These are phyloP conservation scores for Myxozyma geophila DNA, from an alignment of 805 yeast species.

Conservation along the genomic window DNA sequence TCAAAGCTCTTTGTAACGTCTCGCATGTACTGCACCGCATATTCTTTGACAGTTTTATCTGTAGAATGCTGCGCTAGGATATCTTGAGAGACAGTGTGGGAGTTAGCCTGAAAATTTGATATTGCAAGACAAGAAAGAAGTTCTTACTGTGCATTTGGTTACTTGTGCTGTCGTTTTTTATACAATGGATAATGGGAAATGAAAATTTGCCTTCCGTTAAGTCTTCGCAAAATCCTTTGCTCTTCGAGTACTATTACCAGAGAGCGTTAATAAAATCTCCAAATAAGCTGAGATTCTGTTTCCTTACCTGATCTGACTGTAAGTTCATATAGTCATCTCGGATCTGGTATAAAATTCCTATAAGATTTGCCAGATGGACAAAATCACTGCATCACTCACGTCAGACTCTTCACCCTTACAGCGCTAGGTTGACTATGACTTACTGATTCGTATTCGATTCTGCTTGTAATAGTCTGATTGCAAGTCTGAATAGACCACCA, in stretches of 20 bases:
- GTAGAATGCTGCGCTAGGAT: slow-evolving; percentile 60
- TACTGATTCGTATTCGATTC: slow-evolving; percentile 37
- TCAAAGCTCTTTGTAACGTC: slow-evolving; percentile 49
- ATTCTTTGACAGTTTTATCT: slow-evolving; percentile 55
- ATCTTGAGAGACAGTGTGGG: slow-evolving; percentile 38
- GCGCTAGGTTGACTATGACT: neutral
- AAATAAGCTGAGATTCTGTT: neutral
- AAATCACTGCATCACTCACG: slow-evolving; percentile 41
- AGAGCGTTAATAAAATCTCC: neutral
- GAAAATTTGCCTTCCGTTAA: slow-evolving; percentile 88
- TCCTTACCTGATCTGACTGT: slow-evolving; percentile 46
- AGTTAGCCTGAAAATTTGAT: slow-evolving; percentile 2
- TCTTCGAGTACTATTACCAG: slow-evolving; percentile 50
- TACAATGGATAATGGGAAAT: slow-evolving; percentile 77
- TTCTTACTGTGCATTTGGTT: slow-evolving; percentile 49
- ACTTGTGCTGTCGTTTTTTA: slow-evolving; percentile 48
- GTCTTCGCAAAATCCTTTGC: slow-evolving; percentile 84
- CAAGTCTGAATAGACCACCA: slow-evolving; percentile 82
- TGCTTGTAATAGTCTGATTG: slow-evolving; percentile 65
- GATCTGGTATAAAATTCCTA: slow-evolving; percentile 86
- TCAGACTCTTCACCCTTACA: neutral
- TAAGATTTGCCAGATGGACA: slow-evolving; percentile 66
- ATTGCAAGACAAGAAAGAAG: neutral
- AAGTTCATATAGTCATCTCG: slow-evolving; percentile 83
- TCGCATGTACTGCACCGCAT: slow-evolving; percentile 56